Evolutionary conservation across 768 basidiomycete genomes (phyloP), one percentile per base, ranked within the genome.

Genomic region (Gloeopeniophorella convolvens): DNA sequence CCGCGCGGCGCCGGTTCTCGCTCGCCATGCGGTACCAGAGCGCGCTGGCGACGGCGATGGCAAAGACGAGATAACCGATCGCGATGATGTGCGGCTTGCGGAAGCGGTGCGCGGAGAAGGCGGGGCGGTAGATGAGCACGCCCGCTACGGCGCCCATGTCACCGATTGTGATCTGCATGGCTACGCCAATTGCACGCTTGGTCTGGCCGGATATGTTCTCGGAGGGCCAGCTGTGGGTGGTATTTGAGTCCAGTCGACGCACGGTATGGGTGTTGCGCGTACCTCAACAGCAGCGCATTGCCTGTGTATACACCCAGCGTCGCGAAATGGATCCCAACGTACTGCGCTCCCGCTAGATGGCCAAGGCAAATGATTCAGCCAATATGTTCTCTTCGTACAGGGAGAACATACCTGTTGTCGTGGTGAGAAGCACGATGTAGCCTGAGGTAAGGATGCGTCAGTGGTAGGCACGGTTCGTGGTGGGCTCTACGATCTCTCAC

Each of bases 191-290:
- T 0, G 82, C 80, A 11, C 82, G 73, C 60, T 83, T 82, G 3
- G 80, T 83, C 57, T 83, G 81, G 10, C 75, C 77, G 11, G 79
- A 79, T n/a, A 84, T 79, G 54, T 83, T 83, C 63, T 83, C 81
- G 15, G 75, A 71, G 1, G 80, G 78, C 78, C 82, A 82, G 33
- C 51, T 37, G 24, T 20, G 13, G 24, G n/a, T 42, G 34, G n/a
- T 18, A 39, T 12, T 20, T 15, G 26, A 42, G 15, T 9, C 7
- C 7, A 11, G 23, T 20, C 13, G 4, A 15, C 18, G 12, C 27
- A 16, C n/a, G 26, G 20, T 16, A 16, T 18, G 46, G 15, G 20
- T 3, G 9, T 12, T 11, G 24, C 32, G 42, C 60, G 20, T 23
- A 74, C 78, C 77, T 78, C 15, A 82, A 62, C 30, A 82, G 66